These are phyloP conservation scores for Coemansia biformis DNA, from an alignment of 192 early-diverging fungal species.

Conservation along the genomic window DNA sequence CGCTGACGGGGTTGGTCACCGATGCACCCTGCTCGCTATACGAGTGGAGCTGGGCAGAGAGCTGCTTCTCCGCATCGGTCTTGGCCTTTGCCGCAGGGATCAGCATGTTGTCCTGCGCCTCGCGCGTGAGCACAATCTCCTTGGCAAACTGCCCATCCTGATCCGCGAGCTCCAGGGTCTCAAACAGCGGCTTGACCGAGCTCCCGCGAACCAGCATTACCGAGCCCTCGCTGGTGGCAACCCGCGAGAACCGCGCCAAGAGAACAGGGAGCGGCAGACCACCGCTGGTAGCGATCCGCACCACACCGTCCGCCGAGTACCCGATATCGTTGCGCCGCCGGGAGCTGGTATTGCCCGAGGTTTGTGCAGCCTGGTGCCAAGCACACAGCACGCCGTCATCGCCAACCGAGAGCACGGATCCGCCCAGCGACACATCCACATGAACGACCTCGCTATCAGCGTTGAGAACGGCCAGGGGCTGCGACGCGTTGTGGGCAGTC, in stretches of 20 bases:
- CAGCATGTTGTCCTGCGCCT: slow-evolving; percentile 18
- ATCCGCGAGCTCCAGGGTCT: slow-evolving; percentile 29
- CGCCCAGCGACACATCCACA: slow-evolving; percentile 24
- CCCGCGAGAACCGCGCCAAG: slow-evolving; percentile 38
- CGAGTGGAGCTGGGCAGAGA: slow-evolving; percentile 11
- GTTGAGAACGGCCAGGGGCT: slow-evolving; percentile 18
- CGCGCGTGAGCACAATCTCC: slow-evolving; percentile 17
- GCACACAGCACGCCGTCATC: slow-evolving; percentile 21
- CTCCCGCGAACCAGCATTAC: slow-evolving; percentile 39
- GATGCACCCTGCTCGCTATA: slow-evolving; percentile 25
- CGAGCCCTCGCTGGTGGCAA: slow-evolving; percentile 20
- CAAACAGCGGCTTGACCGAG: slow-evolving; percentile 30
- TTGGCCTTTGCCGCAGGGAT: neutral
- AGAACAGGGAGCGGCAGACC: slow-evolving; percentile 9
- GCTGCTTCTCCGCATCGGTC: slow-evolving; percentile 16
- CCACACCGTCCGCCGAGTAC: slow-evolving; percentile 24
- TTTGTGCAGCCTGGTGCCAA: slow-evolving; percentile 35
- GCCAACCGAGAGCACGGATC: slow-evolving; percentile 35
- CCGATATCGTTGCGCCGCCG: slow-evolving; percentile 11
- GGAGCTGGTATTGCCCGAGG: slow-evolving; percentile 4
- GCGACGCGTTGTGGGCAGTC: neutral
- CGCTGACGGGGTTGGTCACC: slow-evolving; percentile 7
- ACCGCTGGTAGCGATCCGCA: slow-evolving; percentile 8
- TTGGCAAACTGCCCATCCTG: slow-evolving; percentile 23
- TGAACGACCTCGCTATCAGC: slow-evolving; percentile 21